Percentiles rank a stretch among this genome's conserved stretches.
phyloP scores from a whole-genome alignment of 2,329 filamentous ascomycete species.

The Ascochyta lentis region DNA sequence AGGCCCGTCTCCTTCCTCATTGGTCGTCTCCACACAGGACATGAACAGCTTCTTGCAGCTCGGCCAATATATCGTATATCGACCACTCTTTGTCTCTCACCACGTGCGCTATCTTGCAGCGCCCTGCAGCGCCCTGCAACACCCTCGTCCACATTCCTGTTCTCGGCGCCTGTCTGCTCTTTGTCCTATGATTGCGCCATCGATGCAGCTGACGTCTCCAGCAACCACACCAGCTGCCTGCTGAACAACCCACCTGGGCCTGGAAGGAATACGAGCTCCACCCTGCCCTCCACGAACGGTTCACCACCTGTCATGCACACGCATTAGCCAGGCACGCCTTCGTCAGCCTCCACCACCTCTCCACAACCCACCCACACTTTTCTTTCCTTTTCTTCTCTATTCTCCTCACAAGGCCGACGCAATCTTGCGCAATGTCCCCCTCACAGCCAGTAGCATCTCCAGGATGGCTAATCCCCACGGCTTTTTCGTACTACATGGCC shows the following conservation, averaged over 20 bases:
- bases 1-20: not conserved
- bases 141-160: constrained; percentile 5
- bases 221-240: constrained; percentile 8
- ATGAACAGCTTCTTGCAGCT: constrained; percentile 18
- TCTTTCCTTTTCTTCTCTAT: not conserved
- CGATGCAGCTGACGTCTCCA: constrained; percentile 4
- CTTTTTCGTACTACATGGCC: constrained; percentile 4
- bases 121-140: too few species aligned
- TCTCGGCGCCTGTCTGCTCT: not conserved
- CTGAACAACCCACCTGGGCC: constrained; percentile 6
- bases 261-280: constrained; percentile 13
- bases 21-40: constrained; percentile 2
- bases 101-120: constrained; percentile 15
- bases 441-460: constrained; percentile 3
- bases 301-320: constrained; percentile 12
- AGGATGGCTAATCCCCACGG: not conserved
- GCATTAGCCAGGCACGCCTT: constrained; percentile 15
- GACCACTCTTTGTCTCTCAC: constrained; percentile 11
- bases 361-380: constrained; percentile 1
- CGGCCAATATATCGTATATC: constrained; percentile 40
- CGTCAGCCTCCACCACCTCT: constrained; percentile 12
- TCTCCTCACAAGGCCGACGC: not conserved
- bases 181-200: not conserved
- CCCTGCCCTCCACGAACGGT: constrained; percentile 7
- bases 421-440: constrained; percentile 3